Percentiles rank a stretch among this genome's conserved stretches.
Conservation (phyloP, 768 basidiomycete genomes). For the Mycena leptocephala region DNA sequence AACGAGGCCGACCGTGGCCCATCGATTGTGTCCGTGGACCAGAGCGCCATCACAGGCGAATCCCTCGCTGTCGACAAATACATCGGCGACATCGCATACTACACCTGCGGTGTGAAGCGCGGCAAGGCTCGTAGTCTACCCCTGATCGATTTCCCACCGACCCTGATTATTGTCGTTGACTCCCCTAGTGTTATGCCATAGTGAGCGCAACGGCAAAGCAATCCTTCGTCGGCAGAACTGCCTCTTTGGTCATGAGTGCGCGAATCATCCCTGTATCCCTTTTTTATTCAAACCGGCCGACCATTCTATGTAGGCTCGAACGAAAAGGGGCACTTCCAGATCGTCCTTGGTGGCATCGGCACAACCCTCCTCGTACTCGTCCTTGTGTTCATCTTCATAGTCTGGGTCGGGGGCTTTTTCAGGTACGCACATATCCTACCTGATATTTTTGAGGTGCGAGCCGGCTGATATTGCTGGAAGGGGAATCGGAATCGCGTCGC, state of each 20-base stretch:
- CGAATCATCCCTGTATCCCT: background rate
- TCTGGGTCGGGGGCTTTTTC: slow-evolving; percentile 63
- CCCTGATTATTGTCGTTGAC: background rate
- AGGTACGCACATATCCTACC: slow-evolving; percentile 33
- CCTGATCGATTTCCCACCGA: background rate
- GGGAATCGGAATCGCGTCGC: slow-evolving; percentile 53
- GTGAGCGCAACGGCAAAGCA: slow-evolving; percentile 55
- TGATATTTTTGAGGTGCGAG: background rate
- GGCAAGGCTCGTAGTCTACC: slow-evolving; percentile 43
- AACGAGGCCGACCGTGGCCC: slow-evolving; percentile 57
- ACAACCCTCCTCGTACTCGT: slow-evolving; percentile 61
- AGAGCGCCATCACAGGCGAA: slow-evolving; percentile 65
- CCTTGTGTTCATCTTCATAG: slow-evolving; percentile 55
- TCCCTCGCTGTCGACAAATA: slow-evolving; percentile 64
- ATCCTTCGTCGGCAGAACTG: slow-evolving; percentile 63
- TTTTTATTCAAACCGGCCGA: background rate
- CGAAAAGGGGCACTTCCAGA: slow-evolving; percentile 63
- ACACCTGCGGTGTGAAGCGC: slow-evolving; percentile 55
- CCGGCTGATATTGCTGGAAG: slow-evolving; percentile 33
- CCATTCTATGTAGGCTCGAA: slow-evolving; percentile 40
- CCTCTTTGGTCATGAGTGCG: slow-evolving; percentile 57
- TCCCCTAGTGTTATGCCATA: slow-evolving; percentile 47
- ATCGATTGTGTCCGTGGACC: slow-evolving; percentile 58
- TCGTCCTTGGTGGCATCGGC: slow-evolving; percentile 60
- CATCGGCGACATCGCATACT: slow-evolving; percentile 59